Evolutionary conservation across 306 rosid genomes (phyloP).

Genomic region (Sesbania bispinosa): DNA sequence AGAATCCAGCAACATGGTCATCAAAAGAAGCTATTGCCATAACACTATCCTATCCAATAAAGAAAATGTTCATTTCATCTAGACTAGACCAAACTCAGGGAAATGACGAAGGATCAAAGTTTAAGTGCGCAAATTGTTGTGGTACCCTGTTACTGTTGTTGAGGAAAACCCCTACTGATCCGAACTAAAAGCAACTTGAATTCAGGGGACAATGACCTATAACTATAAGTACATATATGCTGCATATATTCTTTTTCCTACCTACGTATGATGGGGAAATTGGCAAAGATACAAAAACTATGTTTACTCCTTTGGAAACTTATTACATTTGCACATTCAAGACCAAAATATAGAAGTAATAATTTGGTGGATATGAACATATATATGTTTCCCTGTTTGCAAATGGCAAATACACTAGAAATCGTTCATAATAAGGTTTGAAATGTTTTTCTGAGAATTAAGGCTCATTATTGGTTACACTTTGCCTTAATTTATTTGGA

Average conservation of each 20-base stretch:
- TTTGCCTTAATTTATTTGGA: no score
- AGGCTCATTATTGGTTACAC: no score
- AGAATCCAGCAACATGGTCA: conserved; percentile 17
- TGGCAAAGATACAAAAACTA: neutral
- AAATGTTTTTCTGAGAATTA: no score
- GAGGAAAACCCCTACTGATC: neutral
- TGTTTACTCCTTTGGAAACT: no score
- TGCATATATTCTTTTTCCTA: neutral
- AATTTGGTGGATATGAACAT: no score
- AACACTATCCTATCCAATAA: neutral
- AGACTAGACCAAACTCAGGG: neutral
- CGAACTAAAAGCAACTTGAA: neutral
- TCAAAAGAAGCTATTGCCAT: neutral
- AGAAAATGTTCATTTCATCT: neutral
- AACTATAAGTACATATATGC: neutral
- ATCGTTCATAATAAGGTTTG: no score
- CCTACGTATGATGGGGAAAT: neutral
- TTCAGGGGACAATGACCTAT: neutral
- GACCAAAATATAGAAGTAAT: no score
- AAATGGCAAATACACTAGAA: no score
- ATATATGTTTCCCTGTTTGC: no score
- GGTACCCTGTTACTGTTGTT: neutral
- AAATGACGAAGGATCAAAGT: neutral
- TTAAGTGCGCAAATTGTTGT: neutral
- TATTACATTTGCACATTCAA: no score